Percentiles rank a stretch among this genome's conserved stretches.
Conservation (phyloP, 1,139 yeast species). For the Nakaseomyces uthaithaninus region DNA sequence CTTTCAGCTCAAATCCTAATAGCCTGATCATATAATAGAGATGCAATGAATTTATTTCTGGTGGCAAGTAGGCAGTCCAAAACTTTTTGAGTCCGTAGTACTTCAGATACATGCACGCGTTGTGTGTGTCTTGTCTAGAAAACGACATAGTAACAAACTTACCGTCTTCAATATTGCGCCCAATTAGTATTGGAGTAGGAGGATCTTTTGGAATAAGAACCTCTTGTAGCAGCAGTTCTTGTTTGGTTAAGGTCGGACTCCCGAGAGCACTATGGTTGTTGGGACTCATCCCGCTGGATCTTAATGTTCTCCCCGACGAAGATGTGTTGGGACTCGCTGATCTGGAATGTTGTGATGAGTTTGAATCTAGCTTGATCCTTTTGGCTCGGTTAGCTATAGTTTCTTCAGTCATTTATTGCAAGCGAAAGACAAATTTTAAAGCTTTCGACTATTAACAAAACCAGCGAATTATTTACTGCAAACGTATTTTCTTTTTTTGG, state of each 20-base stretch:
- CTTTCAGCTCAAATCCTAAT: slow-evolving; percentile 47
- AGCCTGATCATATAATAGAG: slow-evolving; percentile 41
- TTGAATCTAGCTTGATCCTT: not conserved
- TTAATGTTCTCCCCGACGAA: slow-evolving; percentile 6
- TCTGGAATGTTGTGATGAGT: not conserved
- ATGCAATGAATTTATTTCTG: slow-evolving; percentile 49
- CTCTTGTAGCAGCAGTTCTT: slow-evolving; percentile 1
- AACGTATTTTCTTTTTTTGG: not conserved
- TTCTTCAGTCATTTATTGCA: slow-evolving; percentile 2
- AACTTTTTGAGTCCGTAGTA: slow-evolving; percentile 51
- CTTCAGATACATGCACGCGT: slow-evolving; percentile 54
- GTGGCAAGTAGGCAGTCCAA: slow-evolving; percentile 52
- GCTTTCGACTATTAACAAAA: too few relatives aligned
- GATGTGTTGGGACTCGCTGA: slow-evolving; percentile 2
- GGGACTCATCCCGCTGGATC: not conserved
- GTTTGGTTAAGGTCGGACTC: not conserved
- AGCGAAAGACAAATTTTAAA: too few relatives aligned
- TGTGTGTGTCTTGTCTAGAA: slow-evolving; percentile 38
- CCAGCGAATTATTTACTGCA: too few relatives aligned
- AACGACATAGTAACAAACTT: slow-evolving; percentile 33
- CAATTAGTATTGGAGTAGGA: slow-evolving; percentile 13
- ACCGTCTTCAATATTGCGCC: slow-evolving; percentile 23
- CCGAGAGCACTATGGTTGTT: slow-evolving; percentile 1
- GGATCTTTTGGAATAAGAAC: slow-evolving; percentile 3
- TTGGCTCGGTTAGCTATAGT: not conserved